These are phyloP conservation scores for Agaricales sp. DNA, from an alignment of 1,284 basidiomycete genomes.

Conservation along the genomic window DNA sequence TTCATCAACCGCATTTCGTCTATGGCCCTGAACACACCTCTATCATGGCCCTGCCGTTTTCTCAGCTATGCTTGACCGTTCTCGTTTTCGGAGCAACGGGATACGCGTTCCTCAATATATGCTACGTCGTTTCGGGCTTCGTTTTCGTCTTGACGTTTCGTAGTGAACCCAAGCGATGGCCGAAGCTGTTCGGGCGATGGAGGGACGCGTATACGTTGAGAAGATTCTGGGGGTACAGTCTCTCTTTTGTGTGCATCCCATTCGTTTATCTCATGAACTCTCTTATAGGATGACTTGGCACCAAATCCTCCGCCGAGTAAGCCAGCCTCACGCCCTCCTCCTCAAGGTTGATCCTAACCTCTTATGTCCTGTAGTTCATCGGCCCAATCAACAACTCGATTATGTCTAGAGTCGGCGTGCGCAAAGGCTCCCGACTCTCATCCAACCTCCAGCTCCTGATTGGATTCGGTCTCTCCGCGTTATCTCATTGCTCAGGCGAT, in stretches of 20 bases:
- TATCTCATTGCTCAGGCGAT: conserved; percentile 9
- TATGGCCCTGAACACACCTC: not conserved
- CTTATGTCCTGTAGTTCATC: not conserved
- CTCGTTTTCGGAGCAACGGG: not conserved
- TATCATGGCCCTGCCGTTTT: not conserved
- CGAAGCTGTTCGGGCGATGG: conserved; percentile 7
- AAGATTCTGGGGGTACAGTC: conserved; percentile 10
- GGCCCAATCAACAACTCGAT: not conserved
- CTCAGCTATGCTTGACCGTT: not conserved
- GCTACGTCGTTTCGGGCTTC: not conserved
- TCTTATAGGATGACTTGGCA: conserved; percentile 11
- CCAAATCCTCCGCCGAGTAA: conserved; percentile 10
- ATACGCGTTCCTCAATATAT: not conserved
- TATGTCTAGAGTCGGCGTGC: not conserved
- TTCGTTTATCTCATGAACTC: not conserved
- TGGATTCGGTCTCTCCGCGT: conserved; percentile 9
- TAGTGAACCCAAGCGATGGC: conserved; percentile 9
- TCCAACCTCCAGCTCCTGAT: conserved; percentile 11
- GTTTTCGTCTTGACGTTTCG: not conserved
- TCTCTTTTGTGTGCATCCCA: not conserved
- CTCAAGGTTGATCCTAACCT: not conserved
- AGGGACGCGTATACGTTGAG: conserved; percentile 9
- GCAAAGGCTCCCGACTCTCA: conserved; percentile 2
- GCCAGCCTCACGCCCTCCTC: not conserved
- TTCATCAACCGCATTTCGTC: not conserved